Evolutionary conservation across 2,329 filamentous ascomycete species (phyloP).

Genomic region (Lasiodiplodia theobromae): DNA sequence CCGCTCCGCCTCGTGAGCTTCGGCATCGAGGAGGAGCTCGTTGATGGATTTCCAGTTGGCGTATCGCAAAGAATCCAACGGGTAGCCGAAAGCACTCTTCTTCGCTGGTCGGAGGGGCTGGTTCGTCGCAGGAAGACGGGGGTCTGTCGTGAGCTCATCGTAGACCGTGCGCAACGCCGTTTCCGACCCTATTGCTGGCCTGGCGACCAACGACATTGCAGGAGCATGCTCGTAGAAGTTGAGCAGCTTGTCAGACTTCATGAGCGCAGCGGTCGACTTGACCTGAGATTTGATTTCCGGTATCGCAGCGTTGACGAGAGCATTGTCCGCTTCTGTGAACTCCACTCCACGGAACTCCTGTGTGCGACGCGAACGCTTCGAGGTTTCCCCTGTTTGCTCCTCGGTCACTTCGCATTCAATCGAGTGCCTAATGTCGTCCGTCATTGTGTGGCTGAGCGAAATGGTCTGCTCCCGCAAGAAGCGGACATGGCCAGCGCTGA

Average conservation of each 20-base stretch:
- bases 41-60: constrained; percentile 59
- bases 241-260: constrained; percentile 1
- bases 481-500: constrained; percentile 33
- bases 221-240: constrained; percentile 45
- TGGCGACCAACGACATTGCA: constrained; percentile 46
- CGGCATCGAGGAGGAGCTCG: constrained; percentile 52
- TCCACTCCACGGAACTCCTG: neutral
- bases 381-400: neutral
- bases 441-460: constrained; percentile 39
- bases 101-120: constrained; percentile 30
- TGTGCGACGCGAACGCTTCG: no score
- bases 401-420: constrained; percentile 7
- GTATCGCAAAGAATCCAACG: constrained; percentile 55
- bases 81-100: constrained; percentile 48
- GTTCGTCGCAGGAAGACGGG: constrained; percentile 33
- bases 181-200: constrained; percentile 36
- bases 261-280: constrained; percentile 37
- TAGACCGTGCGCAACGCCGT: constrained; percentile 49
- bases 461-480: constrained; percentile 41
- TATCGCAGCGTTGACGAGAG: constrained; percentile 33
- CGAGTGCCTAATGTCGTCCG: constrained; percentile 22
- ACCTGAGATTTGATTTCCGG: constrained; percentile 38
- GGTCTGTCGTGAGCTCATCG: constrained; percentile 54
- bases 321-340: constrained; percentile 30
- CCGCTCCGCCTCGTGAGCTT: constrained; percentile 29